Conservation (phyloP, 192 early-diverging fungal genomes). For the Geranomyces variabilis region DNA sequence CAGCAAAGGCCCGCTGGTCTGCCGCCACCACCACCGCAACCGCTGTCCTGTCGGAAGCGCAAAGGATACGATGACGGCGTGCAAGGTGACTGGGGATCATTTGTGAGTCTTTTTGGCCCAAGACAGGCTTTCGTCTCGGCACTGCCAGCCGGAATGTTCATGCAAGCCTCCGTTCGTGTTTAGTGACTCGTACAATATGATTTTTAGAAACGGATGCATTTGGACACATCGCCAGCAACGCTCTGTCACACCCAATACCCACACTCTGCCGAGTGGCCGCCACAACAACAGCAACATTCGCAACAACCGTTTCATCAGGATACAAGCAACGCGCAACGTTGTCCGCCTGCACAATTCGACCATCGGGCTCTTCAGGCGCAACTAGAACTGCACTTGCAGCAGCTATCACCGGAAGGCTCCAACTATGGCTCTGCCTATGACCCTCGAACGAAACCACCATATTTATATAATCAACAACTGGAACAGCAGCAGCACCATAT, state of each 20-base stretch:
- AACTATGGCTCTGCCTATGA: not conserved
- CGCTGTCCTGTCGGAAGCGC: not conserved
- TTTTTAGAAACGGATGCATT: constrained; percentile 3
- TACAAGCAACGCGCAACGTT: not conserved
- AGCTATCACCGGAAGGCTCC: not conserved
- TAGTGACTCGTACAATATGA: not conserved
- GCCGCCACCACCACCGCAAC: not conserved
- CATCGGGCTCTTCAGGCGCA: constrained; percentile 1
- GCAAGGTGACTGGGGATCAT: not conserved
- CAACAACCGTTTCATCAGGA: not conserved
- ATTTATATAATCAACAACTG: not conserved
- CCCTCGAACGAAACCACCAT: not conserved
- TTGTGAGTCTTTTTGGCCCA: not conserved
- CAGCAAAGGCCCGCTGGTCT: not conserved
- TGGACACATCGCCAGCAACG: not conserved
- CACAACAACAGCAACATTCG: not conserved
- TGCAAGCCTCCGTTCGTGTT: too few species aligned
- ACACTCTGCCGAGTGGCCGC: not conserved
- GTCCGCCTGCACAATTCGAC: not conserved
- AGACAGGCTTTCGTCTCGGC: not conserved
- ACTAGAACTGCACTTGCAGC: constrained; percentile 10
- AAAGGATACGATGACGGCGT: constrained; percentile 8
- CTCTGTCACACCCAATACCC: not conserved
- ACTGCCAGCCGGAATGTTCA: not conserved
- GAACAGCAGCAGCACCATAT: not conserved